These are phyloP conservation scores for Boletus subcaerulescens DNA, from an alignment of 768 basidiomycete genomes.

Conservation along the genomic window DNA sequence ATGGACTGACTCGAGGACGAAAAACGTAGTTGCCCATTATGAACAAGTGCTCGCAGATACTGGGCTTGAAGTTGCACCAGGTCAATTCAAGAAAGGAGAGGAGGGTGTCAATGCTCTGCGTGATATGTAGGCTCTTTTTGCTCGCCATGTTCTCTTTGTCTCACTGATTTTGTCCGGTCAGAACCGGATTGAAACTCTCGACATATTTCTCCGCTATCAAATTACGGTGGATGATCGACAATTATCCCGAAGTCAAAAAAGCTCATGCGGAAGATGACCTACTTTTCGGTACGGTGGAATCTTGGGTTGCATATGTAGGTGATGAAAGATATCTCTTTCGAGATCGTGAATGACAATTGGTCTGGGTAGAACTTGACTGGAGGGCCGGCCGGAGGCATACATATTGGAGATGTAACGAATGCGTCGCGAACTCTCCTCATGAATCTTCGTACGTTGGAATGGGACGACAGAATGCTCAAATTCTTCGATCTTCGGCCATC, in stretches of 20 bases:
- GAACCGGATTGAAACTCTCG: constrained; percentile 90
- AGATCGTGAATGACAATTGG: neutral
- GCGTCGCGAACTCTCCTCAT: constrained; percentile 94
- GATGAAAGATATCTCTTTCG: constrained; percentile 8
- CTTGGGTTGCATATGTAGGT: constrained; percentile 87
- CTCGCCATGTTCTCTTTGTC: neutral
- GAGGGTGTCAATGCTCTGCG: constrained; percentile 65
- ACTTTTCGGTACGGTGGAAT: constrained; percentile 93
- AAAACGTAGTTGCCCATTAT: constrained; percentile 77
- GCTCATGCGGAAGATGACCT: constrained; percentile 83
- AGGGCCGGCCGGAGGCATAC: constrained; percentile 62
- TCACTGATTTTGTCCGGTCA: constrained; percentile 27
- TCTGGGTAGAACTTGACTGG: constrained; percentile 73
- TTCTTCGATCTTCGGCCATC: constrained; percentile 83
- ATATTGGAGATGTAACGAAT: constrained; percentile 92
- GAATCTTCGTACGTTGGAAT: constrained; percentile 75
- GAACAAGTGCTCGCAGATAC: constrained; percentile 65
- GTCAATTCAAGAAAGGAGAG: constrained; percentile 65
- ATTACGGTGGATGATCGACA: constrained; percentile 94
- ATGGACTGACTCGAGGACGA: constrained; percentile 95
- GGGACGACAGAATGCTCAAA: constrained; percentile 77
- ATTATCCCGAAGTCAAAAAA: constrained; percentile 67
- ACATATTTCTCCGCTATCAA: constrained; percentile 99
- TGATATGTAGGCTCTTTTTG: constrained; percentile 52
- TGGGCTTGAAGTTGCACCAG: constrained; percentile 70